Conservation (phyloP, 106 monocot species). For the Triglochin maritima region DNA sequence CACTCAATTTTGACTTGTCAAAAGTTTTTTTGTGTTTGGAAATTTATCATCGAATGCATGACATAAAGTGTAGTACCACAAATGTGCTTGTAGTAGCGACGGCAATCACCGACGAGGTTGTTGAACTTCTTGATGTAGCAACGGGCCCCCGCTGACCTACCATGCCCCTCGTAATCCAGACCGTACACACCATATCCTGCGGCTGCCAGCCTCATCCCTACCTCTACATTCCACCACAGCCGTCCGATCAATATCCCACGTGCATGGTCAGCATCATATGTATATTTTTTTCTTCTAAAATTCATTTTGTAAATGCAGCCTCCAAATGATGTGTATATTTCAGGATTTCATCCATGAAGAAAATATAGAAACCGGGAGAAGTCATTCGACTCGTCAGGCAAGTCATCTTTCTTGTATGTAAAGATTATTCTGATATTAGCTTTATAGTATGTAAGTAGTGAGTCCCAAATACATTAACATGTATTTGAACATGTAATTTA, state of each 20-base stretch:
- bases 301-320: background rate
- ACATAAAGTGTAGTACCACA: constrained; percentile 28
- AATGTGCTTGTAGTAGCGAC: constrained; percentile 64
- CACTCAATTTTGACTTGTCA: too few relatives aligned
- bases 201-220: constrained; percentile 47
- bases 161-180: constrained; percentile 93
- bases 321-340: background rate
- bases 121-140: constrained; percentile 95
- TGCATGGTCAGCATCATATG: background rate
- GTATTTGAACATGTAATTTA: too few relatives aligned
- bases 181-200: constrained; percentile 83
- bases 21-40: background rate
- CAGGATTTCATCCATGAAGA: too few relatives aligned
- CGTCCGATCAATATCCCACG: background rate
- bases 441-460: too few relatives aligned
- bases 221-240: constrained; percentile 29
- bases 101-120: constrained; percentile 59
- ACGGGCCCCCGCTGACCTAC: constrained; percentile 69
- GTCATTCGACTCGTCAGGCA: too few relatives aligned
- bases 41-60: background rate
- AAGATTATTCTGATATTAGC: too few relatives aligned
- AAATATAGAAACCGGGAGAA: too few relatives aligned
- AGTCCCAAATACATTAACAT: too few relatives aligned
- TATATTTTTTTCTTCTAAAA: background rate
- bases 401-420: too few relatives aligned